Evolutionary conservation across 2,329 filamentous ascomycete species (phyloP), one percentile per base, ranked within the genome.

Genomic region (Nigrospora sphaerica): DNA sequence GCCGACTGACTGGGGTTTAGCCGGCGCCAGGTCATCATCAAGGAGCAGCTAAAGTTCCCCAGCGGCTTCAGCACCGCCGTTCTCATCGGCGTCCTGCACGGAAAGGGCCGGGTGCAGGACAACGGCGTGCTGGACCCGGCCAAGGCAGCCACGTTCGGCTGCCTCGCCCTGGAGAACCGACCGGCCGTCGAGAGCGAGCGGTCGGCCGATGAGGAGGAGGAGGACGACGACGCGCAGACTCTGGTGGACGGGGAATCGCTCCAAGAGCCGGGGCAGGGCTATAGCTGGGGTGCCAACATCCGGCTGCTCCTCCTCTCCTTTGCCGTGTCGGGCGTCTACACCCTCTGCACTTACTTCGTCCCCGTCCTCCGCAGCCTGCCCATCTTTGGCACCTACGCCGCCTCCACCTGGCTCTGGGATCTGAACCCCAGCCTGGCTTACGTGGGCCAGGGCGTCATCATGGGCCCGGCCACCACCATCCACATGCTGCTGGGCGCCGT

Each of bases 361-460:
- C 93, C 93, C 0, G 71, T 88, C 42, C 68, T 97, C 17, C 85
- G 90, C 46, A 85, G 88, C 54, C 72, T 98, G n/a, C 93, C 93
- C 1, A 72, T 98, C 23, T 88, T 97, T 54, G 93, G 93, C 1
- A 68, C 77, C 1, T 67, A 77, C 2, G 78, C 95, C 7, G 90
- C 90, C 0, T 69, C 78, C 1, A 80, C 80, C 2, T 98, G 92
- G 92, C 77, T 96, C 1, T 98, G 93, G 93, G 93, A 88, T 1
- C 72, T 98, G 7, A 98, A 98, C 55, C 93, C 93, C 0, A 96
- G 90, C 39, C 85, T 95, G n/a, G 93, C 93, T 3, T 98, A 98
- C 62, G 83, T 97, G 23, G 93, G 93, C 0, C 93, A 98, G 67
- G 93, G 93, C 12, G 95, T 98, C 51, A 97, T 98, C 59, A 98